Evolutionary conservation across 768 basidiomycete species (phyloP).

Genomic region (Lactifluus rugatus): DNA sequence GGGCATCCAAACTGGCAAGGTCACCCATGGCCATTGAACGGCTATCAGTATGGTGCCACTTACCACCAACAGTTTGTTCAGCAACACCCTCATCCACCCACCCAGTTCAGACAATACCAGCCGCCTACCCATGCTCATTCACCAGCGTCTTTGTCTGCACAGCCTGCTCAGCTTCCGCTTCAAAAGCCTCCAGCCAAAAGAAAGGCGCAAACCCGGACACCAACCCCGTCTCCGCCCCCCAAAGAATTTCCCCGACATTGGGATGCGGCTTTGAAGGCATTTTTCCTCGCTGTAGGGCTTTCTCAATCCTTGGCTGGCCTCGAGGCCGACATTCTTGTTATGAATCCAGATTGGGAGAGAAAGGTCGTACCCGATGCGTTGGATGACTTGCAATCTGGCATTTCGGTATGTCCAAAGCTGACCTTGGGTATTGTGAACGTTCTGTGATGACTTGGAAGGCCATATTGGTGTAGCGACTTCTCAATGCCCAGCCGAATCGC

Average conservation of each 20-base stretch:
- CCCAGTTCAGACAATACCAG: constrained; percentile 15
- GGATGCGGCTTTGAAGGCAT: constrained; percentile 19
- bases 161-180: not conserved
- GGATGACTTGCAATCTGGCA: constrained; percentile 14
- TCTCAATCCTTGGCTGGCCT: constrained; percentile 22
- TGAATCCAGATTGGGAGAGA: constrained; percentile 23
- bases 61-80: constrained; percentile 18
- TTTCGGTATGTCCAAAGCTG: constrained; percentile 19
- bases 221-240: constrained; percentile 17
- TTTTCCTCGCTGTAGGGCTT: constrained; percentile 21
- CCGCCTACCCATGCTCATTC: not conserved
- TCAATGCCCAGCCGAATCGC: constrained; percentile 24
- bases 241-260: constrained; percentile 17
- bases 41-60: constrained; percentile 17
- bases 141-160: not conserved
- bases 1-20: constrained; percentile 21
- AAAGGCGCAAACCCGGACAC: constrained; percentile 2
- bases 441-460: constrained; percentile 12
- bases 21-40: constrained; percentile 16
- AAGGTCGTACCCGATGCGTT: constrained; percentile 22
- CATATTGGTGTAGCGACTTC: constrained; percentile 7
- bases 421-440: not conserved
- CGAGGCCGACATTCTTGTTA: constrained; percentile 24
- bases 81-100: not conserved
- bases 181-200: constrained; percentile 4